Evolutionary conservation across 2,329 filamentous ascomycete genomes (phyloP).

Genomic region (Neospermospora avenae): DNA sequence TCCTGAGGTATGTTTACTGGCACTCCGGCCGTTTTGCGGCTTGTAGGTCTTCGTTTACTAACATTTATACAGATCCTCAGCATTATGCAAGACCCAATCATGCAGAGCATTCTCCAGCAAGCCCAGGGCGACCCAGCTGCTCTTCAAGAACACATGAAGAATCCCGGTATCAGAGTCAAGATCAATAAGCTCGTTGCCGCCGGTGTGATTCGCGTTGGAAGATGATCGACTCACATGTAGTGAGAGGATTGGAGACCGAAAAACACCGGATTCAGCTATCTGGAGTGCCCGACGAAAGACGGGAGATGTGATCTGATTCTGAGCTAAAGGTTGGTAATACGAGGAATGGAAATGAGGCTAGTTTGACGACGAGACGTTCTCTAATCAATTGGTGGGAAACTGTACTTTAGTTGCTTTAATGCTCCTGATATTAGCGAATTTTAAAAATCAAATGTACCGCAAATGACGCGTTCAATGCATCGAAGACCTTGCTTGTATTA

Average conservation of each 20-base stretch:
- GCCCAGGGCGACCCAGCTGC: slow-evolving; percentile 91
- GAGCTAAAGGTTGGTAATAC: too few relatives aligned
- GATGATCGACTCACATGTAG: slow-evolving; percentile 25
- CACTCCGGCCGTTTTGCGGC: slow-evolving; percentile 18
- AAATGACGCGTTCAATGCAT: too few relatives aligned
- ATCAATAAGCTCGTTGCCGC: slow-evolving; percentile 63
- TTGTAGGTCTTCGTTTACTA: slow-evolving; percentile 12
- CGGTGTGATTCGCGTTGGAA: slow-evolving; percentile 80
- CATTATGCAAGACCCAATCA: slow-evolving; percentile 93
- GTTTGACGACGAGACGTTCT: slow-evolving; percentile 6
- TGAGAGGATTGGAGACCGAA: background rate
- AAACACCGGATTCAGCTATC: background rate
- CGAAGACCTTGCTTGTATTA: too few relatives aligned
- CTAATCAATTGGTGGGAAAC: background rate
- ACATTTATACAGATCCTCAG: slow-evolving; percentile 61
- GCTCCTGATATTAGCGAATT: slow-evolving; percentile 19
- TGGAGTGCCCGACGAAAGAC: background rate
- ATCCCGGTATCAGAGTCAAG: slow-evolving; percentile 78
- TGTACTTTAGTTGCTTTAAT: slow-evolving; percentile 25
- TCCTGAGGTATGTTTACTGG: slow-evolving; percentile 66
- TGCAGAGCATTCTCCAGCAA: slow-evolving; percentile 96
- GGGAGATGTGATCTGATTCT: background rate
- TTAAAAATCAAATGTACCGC: slow-evolving; percentile 18
- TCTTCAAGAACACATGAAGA: slow-evolving; percentile 96
- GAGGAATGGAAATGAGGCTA: background rate